These are phyloP conservation scores for Ministeria vibrans DNA, from an alignment of 78 protist species.

Conservation along the genomic window DNA sequence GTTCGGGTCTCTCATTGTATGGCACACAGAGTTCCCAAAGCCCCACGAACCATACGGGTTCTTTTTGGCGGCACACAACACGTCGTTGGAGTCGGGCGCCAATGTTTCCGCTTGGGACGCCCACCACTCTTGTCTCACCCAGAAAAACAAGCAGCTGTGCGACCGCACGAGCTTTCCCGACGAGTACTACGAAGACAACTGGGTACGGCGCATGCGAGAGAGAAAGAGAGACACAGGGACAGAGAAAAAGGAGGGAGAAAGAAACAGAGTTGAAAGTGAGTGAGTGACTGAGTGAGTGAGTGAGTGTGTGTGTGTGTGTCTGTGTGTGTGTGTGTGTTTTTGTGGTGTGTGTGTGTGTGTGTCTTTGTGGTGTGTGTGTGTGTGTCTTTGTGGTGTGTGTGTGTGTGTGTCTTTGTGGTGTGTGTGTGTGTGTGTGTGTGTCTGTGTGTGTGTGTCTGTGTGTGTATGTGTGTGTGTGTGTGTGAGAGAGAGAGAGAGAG, in stretches of 20 bases:
- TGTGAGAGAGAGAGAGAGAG: neutral
- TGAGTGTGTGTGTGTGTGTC: conserved; percentile 6
- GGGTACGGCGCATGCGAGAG: too few species aligned
- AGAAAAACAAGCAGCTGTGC: too few species aligned
- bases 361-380: neutral
- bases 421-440: neutral
- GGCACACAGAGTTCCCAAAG: too few species aligned
- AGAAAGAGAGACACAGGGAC: neutral
- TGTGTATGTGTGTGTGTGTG: neutral
- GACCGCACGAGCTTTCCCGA: too few species aligned
- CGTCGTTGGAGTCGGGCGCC: too few species aligned
- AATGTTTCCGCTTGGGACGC: too few species aligned
- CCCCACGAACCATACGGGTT: too few species aligned
- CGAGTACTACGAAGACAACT: too few species aligned
- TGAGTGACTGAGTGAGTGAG: neutral
- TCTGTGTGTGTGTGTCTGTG: neutral
- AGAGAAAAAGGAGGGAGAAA: neutral
- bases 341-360: neutral
- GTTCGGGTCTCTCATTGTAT: too few species aligned
- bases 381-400: neutral
- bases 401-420: neutral
- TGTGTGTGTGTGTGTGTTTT: neutral
- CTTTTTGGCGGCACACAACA: too few species aligned
- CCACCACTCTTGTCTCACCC: too few species aligned
- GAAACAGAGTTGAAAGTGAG: neutral